Evolutionary conservation across 768 basidiomycete genomes (phyloP), one percentile per base, ranked within the genome.

Genomic region (Suillus weaverae): DNA sequence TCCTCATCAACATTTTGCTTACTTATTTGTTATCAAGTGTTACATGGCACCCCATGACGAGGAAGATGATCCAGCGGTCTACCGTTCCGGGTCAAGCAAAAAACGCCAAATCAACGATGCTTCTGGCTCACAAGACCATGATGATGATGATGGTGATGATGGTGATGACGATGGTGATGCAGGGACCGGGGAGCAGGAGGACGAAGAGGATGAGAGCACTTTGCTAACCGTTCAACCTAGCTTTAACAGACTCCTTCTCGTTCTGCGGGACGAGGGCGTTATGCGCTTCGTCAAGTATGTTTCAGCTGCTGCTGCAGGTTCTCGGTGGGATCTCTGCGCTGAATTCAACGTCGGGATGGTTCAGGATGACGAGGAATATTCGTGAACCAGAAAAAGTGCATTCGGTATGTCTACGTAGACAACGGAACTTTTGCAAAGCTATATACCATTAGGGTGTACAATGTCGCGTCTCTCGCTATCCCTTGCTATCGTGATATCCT

Each of bases 221-320:
- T 80, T 98, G 26, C 77, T 98, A 48, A 93, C 92, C 5, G 89
- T 93, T 51, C 91, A 93, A 68, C 92, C 95, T 0, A 90, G 90
- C 5, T 99, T 94, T 79, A 98, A 98, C 76, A 85, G 89, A 20
- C 81, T 99, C 10, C 81, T 96, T 35, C 83, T 99, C 43, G 96
- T 98, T 30, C 80, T 98, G 64, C 85, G 97, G 18, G 97, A 99
- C 75, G 92, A 95, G 72, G 86, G 91, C 22, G 95, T 99, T 55
- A 89, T 99, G 88, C 86, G 86, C 48, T 99, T 98, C 74, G 94
- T 96, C 67, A 99, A 98, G 75, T 99, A 99, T 71, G 86, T 98
- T 22, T 92, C 91, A 33, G 93, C 92, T 18, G 87, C 89, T 1
- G 97, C 97, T 0, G 86, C 89, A 60, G 94, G 95, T 10, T 95